Base-by-base conservation (phyloP, 345 rosid genomes). In the Salix brachista region DNA sequence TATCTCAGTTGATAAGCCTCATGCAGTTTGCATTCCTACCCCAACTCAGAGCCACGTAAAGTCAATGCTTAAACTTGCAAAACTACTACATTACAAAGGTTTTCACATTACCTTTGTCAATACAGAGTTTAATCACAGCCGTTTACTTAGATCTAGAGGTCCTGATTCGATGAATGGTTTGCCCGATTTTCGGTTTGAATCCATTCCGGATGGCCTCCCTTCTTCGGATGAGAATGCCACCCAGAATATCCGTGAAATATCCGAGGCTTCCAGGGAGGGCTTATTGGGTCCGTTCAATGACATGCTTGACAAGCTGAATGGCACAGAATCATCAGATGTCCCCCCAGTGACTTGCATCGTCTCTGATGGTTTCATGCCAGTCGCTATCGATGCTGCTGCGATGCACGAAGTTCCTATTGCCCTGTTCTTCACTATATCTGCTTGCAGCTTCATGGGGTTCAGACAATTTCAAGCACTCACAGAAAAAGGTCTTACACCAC, bases 21-120 rank as follows among this genome's bases (percentile, higher is more conserved):
- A 75, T 48, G 77, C 71, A 6, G 61, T 75, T 46, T 48, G 68
- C 17, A 19, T 75, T 14, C 77, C 77, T 13, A 28, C 13, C 18
- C 77, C 77, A 5, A 25, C 77, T 13, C 71, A 65, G 56, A 39
- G 77, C 46, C 77, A 75, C 71, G 48, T 75, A 14, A 75, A 65
- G 16, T 26, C 77, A 8, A 48, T 50, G 77, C 71, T 75, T 7
- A 66, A 75, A 32, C 77, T 75, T 19, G 71, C 77, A 46, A 75
- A 75, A 36, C 30, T 75, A 30, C 71, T 75, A 3, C 71, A 75
- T 50, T 14, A 8, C 50, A 75, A 48, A 66, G 77, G 77, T 6
- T 56, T n/a, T 19, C 58, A 52, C n/a, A 1, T 52, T 17, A 52
- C 58, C 58, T 52, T 65, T 19, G 58, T 52, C n/a, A 52, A 52